Percentiles rank a stretch among this genome's conserved stretches.
Evolutionary conservation across 1,139 yeast genomes (phyloP).

Genomic region (Yamadazyma buinensis): DNA sequence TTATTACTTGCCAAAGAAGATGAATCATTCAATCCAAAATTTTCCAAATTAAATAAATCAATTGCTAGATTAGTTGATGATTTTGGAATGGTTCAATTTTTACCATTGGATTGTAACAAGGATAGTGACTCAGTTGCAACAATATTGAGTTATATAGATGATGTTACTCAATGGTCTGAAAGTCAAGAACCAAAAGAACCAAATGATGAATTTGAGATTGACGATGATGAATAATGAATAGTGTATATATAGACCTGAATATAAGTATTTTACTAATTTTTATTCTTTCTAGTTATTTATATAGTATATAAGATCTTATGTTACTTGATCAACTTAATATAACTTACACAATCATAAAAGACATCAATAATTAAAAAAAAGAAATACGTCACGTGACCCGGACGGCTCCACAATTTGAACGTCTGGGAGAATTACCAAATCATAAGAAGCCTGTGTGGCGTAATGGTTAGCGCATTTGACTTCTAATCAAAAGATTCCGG

Average conservation of each 20-base stretch:
- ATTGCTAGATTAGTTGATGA: constrained; percentile 92
- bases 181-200: constrained; percentile 97
- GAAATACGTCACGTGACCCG: too few relatives aligned
- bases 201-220: constrained; percentile 64
- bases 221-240: constrained; percentile 25
- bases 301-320: too few relatives aligned
- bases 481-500: constrained; percentile 22
- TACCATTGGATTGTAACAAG: constrained; percentile 82
- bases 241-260: background rate
- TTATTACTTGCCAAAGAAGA: constrained; percentile 46
- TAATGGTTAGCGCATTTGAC: constrained; percentile 22
- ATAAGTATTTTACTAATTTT: too few relatives aligned
- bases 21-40: constrained; percentile 60
- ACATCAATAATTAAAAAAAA: too few relatives aligned
- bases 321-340: too few relatives aligned
- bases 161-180: constrained; percentile 97
- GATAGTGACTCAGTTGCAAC: constrained; percentile 75
- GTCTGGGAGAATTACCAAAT: background rate
- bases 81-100: constrained; percentile 96
- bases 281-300: too few relatives aligned
- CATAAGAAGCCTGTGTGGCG: constrained; percentile 18
- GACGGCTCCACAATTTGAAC: too few relatives aligned
- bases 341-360: too few relatives aligned
- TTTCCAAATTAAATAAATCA: constrained; percentile 66
- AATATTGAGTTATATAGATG: constrained; percentile 89